A percentile compares a stretch with the other conserved stretches of the same genome.
phyloP scores from a whole-genome alignment of 768 basidiomycete genomes.

The Psilocybe subaeruginosa region DNA sequence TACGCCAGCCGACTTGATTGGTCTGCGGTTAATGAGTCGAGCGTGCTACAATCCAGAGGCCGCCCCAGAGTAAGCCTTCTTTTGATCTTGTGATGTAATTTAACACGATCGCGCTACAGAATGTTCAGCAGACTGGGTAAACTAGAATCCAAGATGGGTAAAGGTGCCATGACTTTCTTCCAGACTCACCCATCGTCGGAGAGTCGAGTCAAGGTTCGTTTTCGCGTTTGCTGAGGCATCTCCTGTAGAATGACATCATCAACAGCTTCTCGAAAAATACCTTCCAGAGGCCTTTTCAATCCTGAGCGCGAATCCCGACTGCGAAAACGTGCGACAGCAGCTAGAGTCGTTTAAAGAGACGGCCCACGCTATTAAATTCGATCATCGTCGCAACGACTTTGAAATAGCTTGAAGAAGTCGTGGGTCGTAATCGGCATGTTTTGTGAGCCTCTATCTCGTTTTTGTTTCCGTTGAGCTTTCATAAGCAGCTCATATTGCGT shows the following conservation, averaged over 20 bases:
- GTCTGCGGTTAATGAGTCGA: conserved; percentile 74
- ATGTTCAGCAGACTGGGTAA: conserved; percentile 72
- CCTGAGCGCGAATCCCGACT: conserved; percentile 58
- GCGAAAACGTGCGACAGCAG: conserved; percentile 44
- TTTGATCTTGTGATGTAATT: background rate
- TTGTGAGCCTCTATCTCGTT: too few relatives aligned
- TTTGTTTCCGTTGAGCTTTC: too few relatives aligned
- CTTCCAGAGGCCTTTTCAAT: conserved; percentile 62
- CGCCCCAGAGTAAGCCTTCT: conserved; percentile 61
- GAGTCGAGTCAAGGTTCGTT: conserved; percentile 69
- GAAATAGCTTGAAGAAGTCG: background rate
- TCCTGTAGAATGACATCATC: background rate
- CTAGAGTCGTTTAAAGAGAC: conserved; percentile 33
- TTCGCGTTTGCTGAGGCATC: background rate
- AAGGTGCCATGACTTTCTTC: conserved; percentile 55
- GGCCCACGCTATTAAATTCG: conserved; percentile 14
- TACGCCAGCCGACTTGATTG: conserved; percentile 79
- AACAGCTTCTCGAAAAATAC: conserved; percentile 52
- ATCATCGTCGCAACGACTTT: conserved; percentile 1
- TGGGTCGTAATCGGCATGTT: too few relatives aligned
- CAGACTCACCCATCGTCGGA: conserved; percentile 81
- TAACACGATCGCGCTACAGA: conserved; percentile 34
- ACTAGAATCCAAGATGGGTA: conserved; percentile 48
- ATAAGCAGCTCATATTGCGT: too few relatives aligned
- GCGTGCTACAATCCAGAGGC: conserved; percentile 89